Conservation (phyloP, 805 yeast genomes). For the Candida boidinii region DNA sequence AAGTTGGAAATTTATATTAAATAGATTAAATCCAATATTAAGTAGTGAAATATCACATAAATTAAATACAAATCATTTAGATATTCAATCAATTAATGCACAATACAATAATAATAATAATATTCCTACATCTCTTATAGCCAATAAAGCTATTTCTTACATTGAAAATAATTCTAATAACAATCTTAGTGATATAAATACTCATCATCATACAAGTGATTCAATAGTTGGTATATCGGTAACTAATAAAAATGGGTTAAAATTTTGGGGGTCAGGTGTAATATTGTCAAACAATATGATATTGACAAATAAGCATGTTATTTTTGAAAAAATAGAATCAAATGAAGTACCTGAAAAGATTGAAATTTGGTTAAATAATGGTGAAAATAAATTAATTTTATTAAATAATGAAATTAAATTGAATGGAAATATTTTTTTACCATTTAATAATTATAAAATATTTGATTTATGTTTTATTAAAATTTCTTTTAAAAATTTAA, state of each 20-base stretch:
- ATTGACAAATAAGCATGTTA: constrained; percentile 35
- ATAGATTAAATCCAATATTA: not conserved
- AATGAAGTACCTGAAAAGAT: constrained; percentile 9
- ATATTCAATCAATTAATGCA: not conserved
- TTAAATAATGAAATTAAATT: constrained; percentile 5
- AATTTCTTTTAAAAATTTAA: no score
- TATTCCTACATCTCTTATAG: no score
- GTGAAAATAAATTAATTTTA: not conserved
- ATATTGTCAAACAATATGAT: constrained; percentile 23
- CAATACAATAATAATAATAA: no score
- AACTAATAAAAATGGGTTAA: constrained; percentile 2
- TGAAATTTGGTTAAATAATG: constrained; percentile 4
- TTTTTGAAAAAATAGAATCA: constrained; percentile 5
- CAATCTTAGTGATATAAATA: not conserved
- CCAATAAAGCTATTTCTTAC: no score
- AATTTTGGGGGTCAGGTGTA: constrained; percentile 37
- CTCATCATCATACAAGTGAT: not conserved
- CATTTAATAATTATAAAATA: constrained; percentile 17
- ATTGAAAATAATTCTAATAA: not conserved
- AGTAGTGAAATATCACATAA: no score
- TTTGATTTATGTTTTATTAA: constrained; percentile 32
- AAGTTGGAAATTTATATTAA: constrained; percentile 11
- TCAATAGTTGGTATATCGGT: constrained; percentile 12
- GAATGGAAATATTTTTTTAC: constrained; percentile 16
- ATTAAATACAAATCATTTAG: no score